Percentiles rank a stretch among this genome's conserved stretches.
phyloP scores from a whole-genome alignment of 345 rosid species.

The Eucalyptus guilfoylei region DNA sequence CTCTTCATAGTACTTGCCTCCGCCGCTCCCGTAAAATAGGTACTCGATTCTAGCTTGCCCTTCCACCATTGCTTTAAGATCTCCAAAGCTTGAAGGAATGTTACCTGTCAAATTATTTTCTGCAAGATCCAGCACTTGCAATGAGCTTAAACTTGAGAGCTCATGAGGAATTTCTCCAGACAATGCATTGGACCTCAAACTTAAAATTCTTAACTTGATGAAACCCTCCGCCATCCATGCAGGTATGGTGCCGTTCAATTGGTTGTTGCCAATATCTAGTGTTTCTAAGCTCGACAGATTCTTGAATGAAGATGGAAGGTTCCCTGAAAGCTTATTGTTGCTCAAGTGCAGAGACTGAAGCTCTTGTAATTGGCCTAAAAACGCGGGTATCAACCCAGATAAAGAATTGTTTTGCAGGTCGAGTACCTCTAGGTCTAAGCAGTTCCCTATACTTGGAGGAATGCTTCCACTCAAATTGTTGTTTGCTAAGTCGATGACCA shows the following conservation, averaged over 20 bases:
- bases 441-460: slow-evolving; percentile 12
- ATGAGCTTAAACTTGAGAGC: slow-evolving; percentile 9
- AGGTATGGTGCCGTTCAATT: slow-evolving; percentile 10
- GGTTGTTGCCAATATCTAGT: slow-evolving; percentile 25
- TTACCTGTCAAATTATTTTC: slow-evolving; percentile 24
- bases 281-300: slow-evolving; percentile 16
- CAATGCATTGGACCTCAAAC: slow-evolving; percentile 7
- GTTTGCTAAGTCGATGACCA: slow-evolving; percentile 20
- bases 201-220: slow-evolving; percentile 3
- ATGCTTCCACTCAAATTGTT: slow-evolving; percentile 17
- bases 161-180: slow-evolving; percentile 16
- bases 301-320: slow-evolving; percentile 11
- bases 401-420: slow-evolving; percentile 16
- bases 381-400: slow-evolving; percentile 7
- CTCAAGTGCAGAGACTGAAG: slow-evolving; percentile 12
- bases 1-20: slow-evolving; percentile 9
- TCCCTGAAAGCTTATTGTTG: slow-evolving; percentile 15
- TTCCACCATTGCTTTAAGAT: slow-evolving; percentile 18
- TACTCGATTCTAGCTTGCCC: slow-evolving; percentile 8
- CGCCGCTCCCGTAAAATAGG: slow-evolving; percentile 5
- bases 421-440: slow-evolving; percentile 3
- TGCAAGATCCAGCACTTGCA: slow-evolving; percentile 34
- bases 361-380: slow-evolving; percentile 9
- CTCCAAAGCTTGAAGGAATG: slow-evolving; percentile 19
- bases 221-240: slow-evolving; percentile 16